Evolutionary conservation across 2,329 filamentous ascomycete species (phyloP), one percentile per base, ranked within the genome.

Genomic region (Coniochaeta ligniaria): DNA sequence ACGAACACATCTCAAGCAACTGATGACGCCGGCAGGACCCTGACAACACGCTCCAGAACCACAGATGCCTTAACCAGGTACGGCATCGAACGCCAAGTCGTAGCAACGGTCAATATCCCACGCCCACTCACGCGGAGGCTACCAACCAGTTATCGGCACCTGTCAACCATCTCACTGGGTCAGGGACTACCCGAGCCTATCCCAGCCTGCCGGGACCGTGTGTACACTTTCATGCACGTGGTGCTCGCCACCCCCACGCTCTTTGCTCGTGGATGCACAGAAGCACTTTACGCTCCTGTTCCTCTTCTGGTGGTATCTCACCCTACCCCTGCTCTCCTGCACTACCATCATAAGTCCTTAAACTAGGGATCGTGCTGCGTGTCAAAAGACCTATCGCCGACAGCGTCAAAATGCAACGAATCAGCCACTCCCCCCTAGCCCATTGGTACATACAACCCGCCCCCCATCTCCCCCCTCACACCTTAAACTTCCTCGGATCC

Each of bases 401-500:
- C 9, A 31, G 28, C 28, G 28, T 31, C 9, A 9, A 31, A 5
- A 31, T 31, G 28, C 28, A 5, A 6, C 28, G 28, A 31, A 6
- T 9, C 28, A 31, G 5, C 9, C 28, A 6, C 28, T 31, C 28
- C 9, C 28, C 28, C 28, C 28, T 9, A 31, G 5, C 9, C 28
- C 28, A 31, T 16, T 16, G 12, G 11, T 38, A 38, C 12, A 38
- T 31, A 31, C 9, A 31, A 31, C 5, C 28, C 28, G 9, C 9
- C 5, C 28, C 5, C 5, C 28, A 9, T 9, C 28, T 31, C 28
- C 28, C 28, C 9, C 28, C 24, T 52, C 47, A 84, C 16, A 84
- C 77, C 69, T 81, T 83, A 61, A 85, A 86, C 66, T 80, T 83
- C 66, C 82, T 81, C 1, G 90, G 91, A 72, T 93, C 87, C 64